Evolutionary conservation across 148 eudicot species (phyloP).

Genomic region (Tetragonia tetragonoides): DNA sequence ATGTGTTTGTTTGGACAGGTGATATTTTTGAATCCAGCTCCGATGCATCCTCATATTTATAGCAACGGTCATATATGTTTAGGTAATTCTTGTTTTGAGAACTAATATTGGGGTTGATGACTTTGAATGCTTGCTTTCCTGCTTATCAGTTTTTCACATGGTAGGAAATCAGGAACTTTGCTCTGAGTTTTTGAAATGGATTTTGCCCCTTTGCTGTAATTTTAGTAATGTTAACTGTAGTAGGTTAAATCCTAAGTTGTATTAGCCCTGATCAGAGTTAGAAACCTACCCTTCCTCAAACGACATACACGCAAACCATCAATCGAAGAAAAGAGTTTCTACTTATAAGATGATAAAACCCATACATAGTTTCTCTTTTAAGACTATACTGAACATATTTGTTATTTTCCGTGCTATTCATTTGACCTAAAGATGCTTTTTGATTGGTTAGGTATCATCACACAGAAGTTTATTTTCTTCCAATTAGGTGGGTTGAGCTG

Average conservation of each 20-base stretch:
- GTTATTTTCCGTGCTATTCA: background rate
- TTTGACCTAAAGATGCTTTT: background rate
- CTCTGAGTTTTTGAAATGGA: background rate
- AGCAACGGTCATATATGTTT: conserved; percentile 64
- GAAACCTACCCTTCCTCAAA: background rate
- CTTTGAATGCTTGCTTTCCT: background rate
- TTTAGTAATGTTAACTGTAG: background rate
- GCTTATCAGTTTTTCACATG: background rate
- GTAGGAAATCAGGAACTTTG: background rate
- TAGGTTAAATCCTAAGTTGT: background rate
- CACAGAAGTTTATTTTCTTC: too few species aligned
- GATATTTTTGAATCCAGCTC: conserved; percentile 48
- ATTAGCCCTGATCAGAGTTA: background rate
- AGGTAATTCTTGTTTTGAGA: conserved; percentile 34
- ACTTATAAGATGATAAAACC: too few species aligned
- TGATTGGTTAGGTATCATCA: too few species aligned
- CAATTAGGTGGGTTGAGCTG: too few species aligned
- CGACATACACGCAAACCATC: too few species aligned
- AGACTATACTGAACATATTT: background rate
- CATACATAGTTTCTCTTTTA: background rate
- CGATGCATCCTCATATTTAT: conserved; percentile 54
- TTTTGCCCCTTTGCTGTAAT: background rate
- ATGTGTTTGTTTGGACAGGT: conserved; percentile 40
- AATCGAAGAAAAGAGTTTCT: too few species aligned
- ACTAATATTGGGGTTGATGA: background rate